These are phyloP conservation scores for Entophlyctis helioformis DNA, from an alignment of 192 early-diverging fungal species.

Conservation along the genomic window DNA sequence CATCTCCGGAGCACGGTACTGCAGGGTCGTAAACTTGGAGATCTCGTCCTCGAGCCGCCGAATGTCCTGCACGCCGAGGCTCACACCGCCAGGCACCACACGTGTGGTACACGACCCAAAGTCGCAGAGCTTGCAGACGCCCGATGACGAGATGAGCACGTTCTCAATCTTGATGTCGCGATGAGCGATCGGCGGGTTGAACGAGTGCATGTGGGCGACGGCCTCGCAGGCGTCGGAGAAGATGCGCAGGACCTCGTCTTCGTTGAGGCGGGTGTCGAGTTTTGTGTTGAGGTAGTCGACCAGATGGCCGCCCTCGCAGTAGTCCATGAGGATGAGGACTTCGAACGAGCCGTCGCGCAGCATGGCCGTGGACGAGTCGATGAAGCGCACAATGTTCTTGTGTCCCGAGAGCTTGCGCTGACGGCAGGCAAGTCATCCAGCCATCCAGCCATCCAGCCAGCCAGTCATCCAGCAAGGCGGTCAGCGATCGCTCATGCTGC, in stretches of 20 bases:
- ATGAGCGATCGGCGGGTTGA: conserved; percentile 68
- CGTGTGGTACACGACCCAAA: conserved; percentile 81
- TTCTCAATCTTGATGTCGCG: conserved; percentile 76
- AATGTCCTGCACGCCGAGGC: conserved; percentile 54
- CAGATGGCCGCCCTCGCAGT: conserved; percentile 71
- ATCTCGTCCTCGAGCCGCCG: conserved; percentile 80
- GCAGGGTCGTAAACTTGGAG: conserved; percentile 70
- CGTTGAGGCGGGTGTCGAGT: conserved; percentile 57
- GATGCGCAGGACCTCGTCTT: conserved; percentile 78
- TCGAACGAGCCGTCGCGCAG: conserved; percentile 57
- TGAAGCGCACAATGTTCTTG: conserved; percentile 69
- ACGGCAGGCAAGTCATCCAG: not conserved
- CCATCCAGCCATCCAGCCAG: not conserved
- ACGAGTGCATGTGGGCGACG: conserved; percentile 86
- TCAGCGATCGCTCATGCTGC: not conserved
- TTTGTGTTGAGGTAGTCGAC: conserved; percentile 81
- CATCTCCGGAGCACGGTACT: conserved; percentile 95
- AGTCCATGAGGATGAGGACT: conserved; percentile 83
- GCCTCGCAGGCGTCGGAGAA: conserved; percentile 79
- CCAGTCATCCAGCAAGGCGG: not conserved
- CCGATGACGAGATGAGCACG: conserved; percentile 40
- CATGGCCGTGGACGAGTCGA: conserved; percentile 49
- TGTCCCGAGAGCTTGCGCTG: conserved; percentile 62
- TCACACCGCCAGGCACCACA: conserved; percentile 36
- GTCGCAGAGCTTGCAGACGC: conserved; percentile 82